Base-by-base conservation (phyloP, 441 rosid genomes). In the Populus hybrid region DNA sequence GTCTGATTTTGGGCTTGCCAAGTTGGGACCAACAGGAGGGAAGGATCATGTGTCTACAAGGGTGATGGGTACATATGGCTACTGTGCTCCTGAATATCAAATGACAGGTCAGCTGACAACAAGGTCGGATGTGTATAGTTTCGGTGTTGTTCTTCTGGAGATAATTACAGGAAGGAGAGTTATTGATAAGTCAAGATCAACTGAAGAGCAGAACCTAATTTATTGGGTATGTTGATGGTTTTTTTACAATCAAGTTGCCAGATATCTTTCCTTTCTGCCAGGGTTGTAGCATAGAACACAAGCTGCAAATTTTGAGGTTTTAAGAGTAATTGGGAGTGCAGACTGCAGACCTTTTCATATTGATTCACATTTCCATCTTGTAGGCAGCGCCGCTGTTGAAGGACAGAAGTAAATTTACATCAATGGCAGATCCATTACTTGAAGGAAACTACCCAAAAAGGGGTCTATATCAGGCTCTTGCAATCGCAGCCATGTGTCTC, bases 21-120 rank as follows among this genome's bases (percentile, higher is more conserved):
- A 90, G 80, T 86, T 94, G 53, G 97, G 94, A 75, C 97, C 98
- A 6, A 93, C 92, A 0, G 95, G 94, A 38, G 95, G 85, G 38
- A 84, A 89, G 83, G 80, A 89, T 57, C 91, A 91, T 65, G 97
- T 93, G 19, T 92, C 98, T 8, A 92, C 98, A 2, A 84, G 97
- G 82, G 98, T 94, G 66, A 94, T 94, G 98, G 98, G 97, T 71
- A 94, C 97, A 23, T 92, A 91, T 46, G 98, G 97, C 46, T 91
- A 91, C 35, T 92, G 98, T 53, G 95, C 97, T 21, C 97, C 97
- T 0, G 98, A 94, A 77, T 92, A 94, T 83, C 97, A 91, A 30
- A 73, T 75, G 19, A 90, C 95, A 0, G 95, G 98, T 21, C 89
- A 92, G 79, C 83, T 92, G 75, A 94, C 97, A 0, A 75, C 82